Evolutionary conservation across 768 basidiomycete species (phyloP).

Genomic region (Gautieria morchelliformis): DNA sequence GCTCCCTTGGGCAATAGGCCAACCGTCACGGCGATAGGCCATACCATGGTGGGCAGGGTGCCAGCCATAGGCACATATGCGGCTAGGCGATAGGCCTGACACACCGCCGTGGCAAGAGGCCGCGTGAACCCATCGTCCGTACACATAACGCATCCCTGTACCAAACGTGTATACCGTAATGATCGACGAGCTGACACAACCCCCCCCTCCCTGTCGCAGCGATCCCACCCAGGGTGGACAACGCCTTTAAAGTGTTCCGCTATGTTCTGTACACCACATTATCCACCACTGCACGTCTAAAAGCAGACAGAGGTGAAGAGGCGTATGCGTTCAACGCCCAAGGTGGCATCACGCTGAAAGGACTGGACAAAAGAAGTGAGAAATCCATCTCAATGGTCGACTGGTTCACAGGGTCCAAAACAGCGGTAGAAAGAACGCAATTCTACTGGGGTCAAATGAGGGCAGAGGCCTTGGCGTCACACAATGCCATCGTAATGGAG

Average conservation of each 20-base stretch:
- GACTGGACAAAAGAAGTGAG: too few species aligned
- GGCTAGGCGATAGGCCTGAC: not conserved
- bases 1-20: not conserved
- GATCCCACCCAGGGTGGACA: conserved; percentile 11
- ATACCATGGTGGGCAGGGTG: too few species aligned
- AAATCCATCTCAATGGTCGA: too few species aligned
- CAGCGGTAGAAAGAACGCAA: not conserved
- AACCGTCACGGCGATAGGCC: not conserved
- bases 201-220: conserved; percentile 11
- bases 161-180: not conserved
- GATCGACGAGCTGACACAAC: not conserved
- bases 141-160: not conserved
- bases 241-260: too few species aligned
- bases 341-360: too few species aligned
- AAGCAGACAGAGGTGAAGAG: conserved; percentile 12
- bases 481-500: not conserved
- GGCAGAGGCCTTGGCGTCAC: not conserved
- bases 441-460: not conserved
- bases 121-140: not conserved
- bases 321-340: not conserved
- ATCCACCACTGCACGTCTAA: conserved; percentile 6
- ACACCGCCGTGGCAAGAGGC: too few species aligned
- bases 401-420: not conserved
- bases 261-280: conserved; percentile 20
- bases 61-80: too few species aligned